These are phyloP conservation scores for Graphilbum ipis-grandicollis DNA, from an alignment of 2,329 filamentous ascomycete genomes.

Conservation along the genomic window DNA sequence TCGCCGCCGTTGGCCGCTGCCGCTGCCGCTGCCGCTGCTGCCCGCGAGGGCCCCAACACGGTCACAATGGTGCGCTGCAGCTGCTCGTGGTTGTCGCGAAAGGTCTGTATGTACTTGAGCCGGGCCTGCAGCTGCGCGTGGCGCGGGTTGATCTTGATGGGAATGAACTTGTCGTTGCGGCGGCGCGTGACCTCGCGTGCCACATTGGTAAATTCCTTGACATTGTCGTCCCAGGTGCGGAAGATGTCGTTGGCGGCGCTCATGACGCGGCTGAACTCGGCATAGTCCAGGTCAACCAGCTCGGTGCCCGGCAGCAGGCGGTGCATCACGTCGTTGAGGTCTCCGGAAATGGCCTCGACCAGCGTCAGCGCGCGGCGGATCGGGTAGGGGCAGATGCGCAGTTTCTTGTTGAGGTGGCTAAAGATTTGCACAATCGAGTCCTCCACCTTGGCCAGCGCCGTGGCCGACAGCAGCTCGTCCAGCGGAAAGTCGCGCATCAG, in stretches of 20 bases:
- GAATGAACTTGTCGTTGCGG: constrained; percentile 94
- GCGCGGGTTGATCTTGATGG: constrained; percentile 83
- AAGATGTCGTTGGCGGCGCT: constrained; percentile 72
- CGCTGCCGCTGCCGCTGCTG: constrained; percentile 25
- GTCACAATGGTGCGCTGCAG: constrained; percentile 91
- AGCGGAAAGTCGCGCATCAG: constrained; percentile 96
- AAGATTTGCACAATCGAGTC: constrained; percentile 86
- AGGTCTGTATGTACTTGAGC: constrained; percentile 83
- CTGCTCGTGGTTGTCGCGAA: constrained; percentile 94
- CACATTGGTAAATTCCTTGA: constrained; percentile 96
- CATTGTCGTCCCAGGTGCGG: constrained; percentile 81
- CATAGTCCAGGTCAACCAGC: constrained; percentile 81
- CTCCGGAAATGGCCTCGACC: constrained; percentile 92
- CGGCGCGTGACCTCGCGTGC: constrained; percentile 87
- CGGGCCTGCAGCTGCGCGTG: constrained; percentile 82
- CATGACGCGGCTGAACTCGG: constrained; percentile 78
- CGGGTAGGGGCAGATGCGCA: constrained; percentile 90
- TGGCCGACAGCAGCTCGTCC: constrained; percentile 85
- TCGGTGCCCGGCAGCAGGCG: constrained; percentile 70
- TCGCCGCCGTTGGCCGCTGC: constrained; percentile 43
- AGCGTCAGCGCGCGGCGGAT: constrained; percentile 79
- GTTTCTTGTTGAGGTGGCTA: constrained; percentile 88
- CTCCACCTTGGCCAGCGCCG: constrained; percentile 71
- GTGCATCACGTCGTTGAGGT: constrained; percentile 76
- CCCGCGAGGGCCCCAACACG: constrained; percentile 54